Evolutionary conservation across 2,329 filamentous ascomycete genomes (phyloP).

Genomic region (Aspergillus calidoustus): DNA sequence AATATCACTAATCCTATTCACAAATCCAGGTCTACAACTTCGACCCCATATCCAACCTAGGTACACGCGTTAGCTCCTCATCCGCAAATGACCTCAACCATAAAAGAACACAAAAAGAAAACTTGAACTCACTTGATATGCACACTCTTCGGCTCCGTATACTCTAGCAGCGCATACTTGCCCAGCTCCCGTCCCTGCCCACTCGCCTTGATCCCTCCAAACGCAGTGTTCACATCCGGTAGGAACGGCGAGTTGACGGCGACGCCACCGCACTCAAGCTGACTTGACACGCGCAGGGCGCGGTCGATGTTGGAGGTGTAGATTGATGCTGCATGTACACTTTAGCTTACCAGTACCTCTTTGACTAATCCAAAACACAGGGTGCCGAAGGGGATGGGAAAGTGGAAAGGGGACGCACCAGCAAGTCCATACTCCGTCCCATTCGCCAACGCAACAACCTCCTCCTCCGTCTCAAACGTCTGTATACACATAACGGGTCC

Average conservation of each 20-base stretch:
- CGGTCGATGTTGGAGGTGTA: constrained; percentile 15
- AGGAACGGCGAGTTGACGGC: constrained; percentile 20
- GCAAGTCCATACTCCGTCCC: constrained; percentile 14
- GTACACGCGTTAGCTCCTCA: not conserved
- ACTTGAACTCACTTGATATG: constrained; percentile 10
- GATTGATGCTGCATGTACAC: constrained; percentile 1
- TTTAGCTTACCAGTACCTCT: not conserved
- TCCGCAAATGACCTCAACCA: not conserved
- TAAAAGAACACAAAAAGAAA: not conserved
- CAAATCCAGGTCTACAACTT: not conserved
- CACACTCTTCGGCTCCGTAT: constrained; percentile 15
- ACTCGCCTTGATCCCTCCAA: constrained; percentile 12
- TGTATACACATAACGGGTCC: constrained; percentile 17
- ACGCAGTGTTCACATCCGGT: constrained; percentile 11
- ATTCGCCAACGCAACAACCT: constrained; percentile 16
- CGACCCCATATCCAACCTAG: not conserved
- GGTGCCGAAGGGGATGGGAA: not conserved
- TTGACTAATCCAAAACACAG: not conserved
- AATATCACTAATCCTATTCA: too few relatives aligned
- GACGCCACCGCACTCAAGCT: constrained; percentile 16
- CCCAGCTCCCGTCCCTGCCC: constrained; percentile 10
- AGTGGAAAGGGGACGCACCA: not conserved
- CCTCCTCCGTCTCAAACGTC: constrained; percentile 17
- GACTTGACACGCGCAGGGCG: constrained; percentile 14
- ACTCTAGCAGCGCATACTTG: constrained; percentile 7